Evolutionary conservation across 345 rosid species (phyloP).

Genomic region (Erucastrum elatum): DNA sequence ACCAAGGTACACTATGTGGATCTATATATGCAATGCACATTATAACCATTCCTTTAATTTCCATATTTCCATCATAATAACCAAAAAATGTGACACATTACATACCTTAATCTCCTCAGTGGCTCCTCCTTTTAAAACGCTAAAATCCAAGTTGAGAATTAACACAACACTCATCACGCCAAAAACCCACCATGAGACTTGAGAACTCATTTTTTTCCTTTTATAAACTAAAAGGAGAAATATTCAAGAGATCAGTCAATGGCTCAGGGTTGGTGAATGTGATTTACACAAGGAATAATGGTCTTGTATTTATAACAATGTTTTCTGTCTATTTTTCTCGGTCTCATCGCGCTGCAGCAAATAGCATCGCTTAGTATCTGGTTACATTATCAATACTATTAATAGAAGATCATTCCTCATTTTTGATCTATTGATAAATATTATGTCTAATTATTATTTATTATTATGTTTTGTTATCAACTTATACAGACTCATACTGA

Average conservation of each 20-base stretch:
- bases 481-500: no score
- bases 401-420: no score
- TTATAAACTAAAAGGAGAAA: background rate
- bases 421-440: no score
- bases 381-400: no score
- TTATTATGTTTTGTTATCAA: no score
- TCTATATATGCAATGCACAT: slow-evolving; percentile 30
- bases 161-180: background rate
- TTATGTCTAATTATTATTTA: no score
- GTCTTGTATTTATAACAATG: background rate
- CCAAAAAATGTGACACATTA: background rate
- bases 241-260: background rate
- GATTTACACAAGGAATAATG: background rate
- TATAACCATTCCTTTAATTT: background rate
- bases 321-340: background rate
- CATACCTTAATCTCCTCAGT: slow-evolving; percentile 22
- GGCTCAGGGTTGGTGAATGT: background rate
- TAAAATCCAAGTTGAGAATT: slow-evolving; percentile 1
- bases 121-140: slow-evolving; percentile 2
- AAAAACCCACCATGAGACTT: slow-evolving; percentile 9
- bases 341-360: no score
- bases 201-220: slow-evolving; percentile 4
- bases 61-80: background rate
- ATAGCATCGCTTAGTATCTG: no score
- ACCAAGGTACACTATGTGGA: slow-evolving; percentile 62